Conservation (phyloP, 352 stramenopile genomes). For the Phytophthora pluvialis region DNA sequence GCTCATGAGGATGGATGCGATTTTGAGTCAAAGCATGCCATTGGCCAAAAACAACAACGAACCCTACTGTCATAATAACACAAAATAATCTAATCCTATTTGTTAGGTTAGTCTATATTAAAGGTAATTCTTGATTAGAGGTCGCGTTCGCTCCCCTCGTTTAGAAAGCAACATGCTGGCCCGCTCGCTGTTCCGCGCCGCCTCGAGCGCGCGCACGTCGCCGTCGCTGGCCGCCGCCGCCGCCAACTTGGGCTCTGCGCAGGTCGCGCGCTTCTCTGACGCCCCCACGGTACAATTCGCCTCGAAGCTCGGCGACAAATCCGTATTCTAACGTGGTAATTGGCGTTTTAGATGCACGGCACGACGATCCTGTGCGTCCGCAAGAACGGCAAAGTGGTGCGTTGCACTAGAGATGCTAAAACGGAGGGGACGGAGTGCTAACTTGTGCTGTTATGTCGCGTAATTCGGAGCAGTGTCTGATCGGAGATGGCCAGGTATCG, state of each 20-base stretch:
- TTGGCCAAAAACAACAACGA: no score
- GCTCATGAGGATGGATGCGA: slow-evolving; percentile 13
- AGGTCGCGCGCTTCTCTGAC: slow-evolving; percentile 59
- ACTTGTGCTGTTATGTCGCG: not conserved
- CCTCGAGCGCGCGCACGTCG: slow-evolving; percentile 28
- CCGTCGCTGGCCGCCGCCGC: slow-evolving; percentile 17
- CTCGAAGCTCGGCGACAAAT: not conserved
- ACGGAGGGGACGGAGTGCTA: not conserved
- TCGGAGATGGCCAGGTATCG: slow-evolving; percentile 98
- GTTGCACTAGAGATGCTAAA: slow-evolving; percentile 11
- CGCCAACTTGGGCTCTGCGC: slow-evolving; percentile 18
- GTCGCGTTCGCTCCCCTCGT: no score
- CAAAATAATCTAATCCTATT: no score
- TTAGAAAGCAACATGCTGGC: slow-evolving; percentile 51
- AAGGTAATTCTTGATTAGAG: no score
- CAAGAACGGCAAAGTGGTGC: slow-evolving; percentile 97
- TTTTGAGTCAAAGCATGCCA: not conserved
- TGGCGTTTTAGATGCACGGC: slow-evolving; percentile 82
- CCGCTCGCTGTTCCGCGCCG: slow-evolving; percentile 63
- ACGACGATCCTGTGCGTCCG: slow-evolving; percentile 99
- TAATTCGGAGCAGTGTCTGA: slow-evolving; percentile 81
- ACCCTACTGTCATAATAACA: no score
- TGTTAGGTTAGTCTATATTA: no score
- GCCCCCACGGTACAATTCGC: slow-evolving; percentile 47
- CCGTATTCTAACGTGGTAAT: not conserved